Evolutionary conservation across 2,329 filamentous ascomycete genomes (phyloP), one percentile per base, ranked within the genome.

Genomic region (Corynespora cassiicola): DNA sequence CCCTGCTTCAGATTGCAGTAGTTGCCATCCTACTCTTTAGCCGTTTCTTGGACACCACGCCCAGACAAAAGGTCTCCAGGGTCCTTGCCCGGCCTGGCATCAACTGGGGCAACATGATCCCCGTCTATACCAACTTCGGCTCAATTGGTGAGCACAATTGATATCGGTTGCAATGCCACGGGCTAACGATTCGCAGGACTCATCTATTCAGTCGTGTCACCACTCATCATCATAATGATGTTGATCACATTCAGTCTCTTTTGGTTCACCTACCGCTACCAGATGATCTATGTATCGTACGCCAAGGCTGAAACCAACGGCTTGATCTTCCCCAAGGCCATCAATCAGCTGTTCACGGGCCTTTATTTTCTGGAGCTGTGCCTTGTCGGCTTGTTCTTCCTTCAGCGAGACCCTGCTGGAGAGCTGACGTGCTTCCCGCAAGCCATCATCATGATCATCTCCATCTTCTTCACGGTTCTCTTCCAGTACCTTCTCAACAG

Each of bases 231-330:
- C 31, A 73, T 97, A 15, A 97, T 99, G 73, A 92, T 94, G 54
- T 84, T 96, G 56, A 83, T 97, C 64, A 96, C 92, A 0, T 97
- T 97, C 65, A 80, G 81, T 30, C 75, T 99, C 0, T 85, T 97
- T 50, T 99, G 91, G 91, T 77, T 96, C 28, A 92, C 94, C 1
- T 90, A 97, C 65, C 84, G 92, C n/a, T 97, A 97, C 70, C 92
- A 92, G 53, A 95, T 95, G 74, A 80, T 99, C 14, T 99, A 96
- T 58, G 91, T 99, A 43, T 95, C 85, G 17, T 87, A 90, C 35
- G 95, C 95, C 66, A 82, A 85, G 51, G 84, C 87, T 44, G 94
- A 99, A 68, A 99, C 92, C 0, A 94, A 94, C 25, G 94, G 94
- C 27, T 79, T 97, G 1, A 74, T 97, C 34, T 99, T 96, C 58